A percentile compares a stretch with the other conserved stretches of the same genome.
Evolutionary conservation across 2,329 filamentous ascomycete genomes (phyloP).

Genomic region (Colletotrichum sp.): DNA sequence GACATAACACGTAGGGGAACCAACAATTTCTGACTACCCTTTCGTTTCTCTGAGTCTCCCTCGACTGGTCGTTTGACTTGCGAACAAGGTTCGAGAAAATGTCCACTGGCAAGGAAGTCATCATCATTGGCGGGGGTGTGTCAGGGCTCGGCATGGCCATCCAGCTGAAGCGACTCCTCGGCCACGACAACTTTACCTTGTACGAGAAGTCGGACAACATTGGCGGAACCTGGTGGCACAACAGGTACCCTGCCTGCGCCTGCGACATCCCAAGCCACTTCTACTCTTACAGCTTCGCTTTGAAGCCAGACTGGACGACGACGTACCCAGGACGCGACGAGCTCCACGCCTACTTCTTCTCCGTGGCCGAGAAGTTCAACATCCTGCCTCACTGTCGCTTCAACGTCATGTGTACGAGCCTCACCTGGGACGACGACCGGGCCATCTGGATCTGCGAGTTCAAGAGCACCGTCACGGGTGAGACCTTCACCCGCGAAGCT

Average conservation of each 20-base stretch:
- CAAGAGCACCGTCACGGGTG: not conserved
- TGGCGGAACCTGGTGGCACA: constrained; percentile 26
- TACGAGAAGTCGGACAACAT: constrained; percentile 26
- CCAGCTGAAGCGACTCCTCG: not conserved
- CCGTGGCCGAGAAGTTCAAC: constrained; percentile 23
- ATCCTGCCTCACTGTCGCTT: constrained; percentile 25
- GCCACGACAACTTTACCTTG: constrained; percentile 25
- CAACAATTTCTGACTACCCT: no score
- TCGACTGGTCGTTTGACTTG: no score
- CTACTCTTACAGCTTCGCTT: constrained; percentile 31
- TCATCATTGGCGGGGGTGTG: not conserved
- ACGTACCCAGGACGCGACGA: constrained; percentile 30
- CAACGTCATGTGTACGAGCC: constrained; percentile 13
- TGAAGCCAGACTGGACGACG: constrained; percentile 31
- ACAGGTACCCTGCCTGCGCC: constrained; percentile 20
- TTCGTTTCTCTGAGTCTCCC: no score
- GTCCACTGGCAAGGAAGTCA: not conserved
- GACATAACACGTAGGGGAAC: rapidly evolving
- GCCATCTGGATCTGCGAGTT: not conserved
- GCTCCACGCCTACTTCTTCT: constrained; percentile 28
- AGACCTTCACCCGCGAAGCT: not conserved
- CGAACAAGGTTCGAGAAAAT: rapidly evolving
- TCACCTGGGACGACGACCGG: not conserved
- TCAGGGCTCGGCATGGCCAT: not conserved
- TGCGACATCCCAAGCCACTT: constrained; percentile 25